Base-by-base conservation (phyloP, 2,329 filamentous ascomycete genomes). In the Botrytis fabae region DNA sequence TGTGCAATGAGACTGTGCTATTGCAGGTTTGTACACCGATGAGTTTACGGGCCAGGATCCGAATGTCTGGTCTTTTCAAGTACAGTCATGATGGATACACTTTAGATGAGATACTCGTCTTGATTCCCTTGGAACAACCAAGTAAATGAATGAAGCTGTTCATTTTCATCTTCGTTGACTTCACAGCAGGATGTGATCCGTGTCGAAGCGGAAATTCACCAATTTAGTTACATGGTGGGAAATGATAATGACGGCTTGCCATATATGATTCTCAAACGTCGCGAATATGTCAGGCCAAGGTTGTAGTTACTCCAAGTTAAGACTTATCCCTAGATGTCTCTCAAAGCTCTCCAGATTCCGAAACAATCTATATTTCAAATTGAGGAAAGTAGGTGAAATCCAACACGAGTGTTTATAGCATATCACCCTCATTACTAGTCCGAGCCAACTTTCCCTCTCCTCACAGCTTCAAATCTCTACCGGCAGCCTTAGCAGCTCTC, bases 401-500 rank as follows among this genome's bases (percentile, higher is more conserved):
- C 20, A 38, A 28, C 46, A 6, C 46, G 18, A 14, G 8, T 40
- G 5, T 28, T 8, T 7, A 4, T 12, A 25, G 25, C 1, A 57
- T 4, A 3, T 61, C 61, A 2, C 40, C 61, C 20, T 1, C 46
- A 48, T 20, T 28, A 22, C 38, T 42, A 25, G 5, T 35, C 16
- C 46, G 6, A 10, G 5, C 35, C 44, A 38, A 28, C 35, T 12
- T 14, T 14, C 7, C n/a, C 2, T 44, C 9, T 18, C 16, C 46
- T 77, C 57, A 79, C 74, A 79, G 61, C 72, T 79, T 79, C 25
- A 76, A 69, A 28, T 74, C 73, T 71, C 75, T 90, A 44, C 87
- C 89, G 28, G 85, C 88, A 57, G 82, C 85, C 79, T 84, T 85
- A 78, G 92, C 78, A 1, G 88, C 90, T 79, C 82, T 84, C 77